Evolutionary conservation across 768 basidiomycete species (phyloP).

Genomic region (Lactarius akahatsu): DNA sequence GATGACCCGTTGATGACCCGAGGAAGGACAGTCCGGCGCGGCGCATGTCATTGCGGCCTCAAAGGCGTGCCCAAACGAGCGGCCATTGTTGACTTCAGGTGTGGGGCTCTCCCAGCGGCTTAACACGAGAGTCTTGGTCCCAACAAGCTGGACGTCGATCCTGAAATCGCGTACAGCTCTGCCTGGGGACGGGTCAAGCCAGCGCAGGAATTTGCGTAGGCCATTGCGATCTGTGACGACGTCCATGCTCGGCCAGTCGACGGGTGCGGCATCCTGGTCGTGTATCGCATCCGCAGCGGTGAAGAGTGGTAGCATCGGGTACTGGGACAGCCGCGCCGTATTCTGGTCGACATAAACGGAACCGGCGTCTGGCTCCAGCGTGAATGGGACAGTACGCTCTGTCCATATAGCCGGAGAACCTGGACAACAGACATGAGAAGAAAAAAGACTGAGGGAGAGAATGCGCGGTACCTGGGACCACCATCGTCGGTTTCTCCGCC

Average conservation of each 20-base stretch:
- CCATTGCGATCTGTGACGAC: conserved; percentile 64
- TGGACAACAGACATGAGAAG: conserved; percentile 29
- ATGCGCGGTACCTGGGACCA: conserved; percentile 34
- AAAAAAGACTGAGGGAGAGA: no score
- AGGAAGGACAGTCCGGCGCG: conserved; percentile 48
- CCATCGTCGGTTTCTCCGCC: conserved; percentile 31
- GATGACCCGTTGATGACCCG: conserved; percentile 63
- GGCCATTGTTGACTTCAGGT: conserved; percentile 33
- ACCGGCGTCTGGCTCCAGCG: conserved; percentile 54
- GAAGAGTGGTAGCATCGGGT: conserved; percentile 54
- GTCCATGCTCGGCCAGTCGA: conserved; percentile 43
- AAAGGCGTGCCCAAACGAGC: conserved; percentile 59
- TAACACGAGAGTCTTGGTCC: conserved; percentile 57
- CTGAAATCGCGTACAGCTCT: conserved; percentile 53
- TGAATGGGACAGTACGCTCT: conserved; percentile 47
- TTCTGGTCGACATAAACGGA: conserved; percentile 57
- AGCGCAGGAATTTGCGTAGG: conserved; percentile 63
- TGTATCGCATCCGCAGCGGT: conserved; percentile 50
- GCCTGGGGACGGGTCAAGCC: conserved; percentile 38
- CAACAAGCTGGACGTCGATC: conserved; percentile 68
- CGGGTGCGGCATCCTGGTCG: conserved; percentile 29
- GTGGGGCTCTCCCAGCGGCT: conserved; percentile 54
- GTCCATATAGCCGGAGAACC: conserved; percentile 64
- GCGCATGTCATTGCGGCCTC: conserved; percentile 52
- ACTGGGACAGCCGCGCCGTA: conserved; percentile 42